phyloP scores from a whole-genome alignment of 192 early-diverging fungal genomes.

The Backusella parvicylindrica region DNA sequence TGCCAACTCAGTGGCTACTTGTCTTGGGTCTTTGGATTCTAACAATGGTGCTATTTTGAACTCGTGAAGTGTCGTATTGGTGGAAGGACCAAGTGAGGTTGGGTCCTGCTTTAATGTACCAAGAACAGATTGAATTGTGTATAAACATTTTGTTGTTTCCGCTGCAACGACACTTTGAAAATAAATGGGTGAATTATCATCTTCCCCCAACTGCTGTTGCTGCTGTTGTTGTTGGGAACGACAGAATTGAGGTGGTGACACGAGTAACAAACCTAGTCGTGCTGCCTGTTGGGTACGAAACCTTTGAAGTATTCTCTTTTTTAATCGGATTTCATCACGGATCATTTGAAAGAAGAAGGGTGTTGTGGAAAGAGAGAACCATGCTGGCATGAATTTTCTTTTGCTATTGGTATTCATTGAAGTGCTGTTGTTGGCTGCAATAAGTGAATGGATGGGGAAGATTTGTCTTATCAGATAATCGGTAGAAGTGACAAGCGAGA shows the following conservation, averaged over 20 bases:
- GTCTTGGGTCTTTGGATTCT: background rate
- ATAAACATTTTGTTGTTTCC: conserved; percentile 10
- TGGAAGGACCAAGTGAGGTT: background rate
- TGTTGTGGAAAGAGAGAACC: conserved; percentile 21
- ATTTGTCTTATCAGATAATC: background rate
- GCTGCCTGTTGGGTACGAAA: conserved; percentile 56
- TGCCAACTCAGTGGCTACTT: background rate
- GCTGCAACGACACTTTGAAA: background rate
- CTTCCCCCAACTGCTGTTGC: too few relatives aligned
- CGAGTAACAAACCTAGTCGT: conserved; percentile 60
- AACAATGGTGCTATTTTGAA: background rate
- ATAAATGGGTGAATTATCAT: background rate
- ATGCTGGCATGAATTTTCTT: conserved; percentile 23
- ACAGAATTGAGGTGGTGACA: conserved; percentile 40
- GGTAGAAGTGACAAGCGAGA: background rate
- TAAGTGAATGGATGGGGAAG: conserved; percentile 24
- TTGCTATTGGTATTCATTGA: background rate
- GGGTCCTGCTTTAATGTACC: conserved; percentile 13
- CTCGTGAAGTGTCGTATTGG: background rate
- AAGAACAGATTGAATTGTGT: conserved; percentile 19
- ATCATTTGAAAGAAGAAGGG: conserved; percentile 45
- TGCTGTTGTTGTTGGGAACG: background rate
- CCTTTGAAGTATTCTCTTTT: conserved; percentile 41
- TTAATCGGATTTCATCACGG: conserved; percentile 57
- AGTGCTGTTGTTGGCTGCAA: background rate